Evolutionary conservation across 305 asterid genomes (phyloP), one percentile per base, ranked within the genome.

Genomic region (Solanum hybrid): DNA sequence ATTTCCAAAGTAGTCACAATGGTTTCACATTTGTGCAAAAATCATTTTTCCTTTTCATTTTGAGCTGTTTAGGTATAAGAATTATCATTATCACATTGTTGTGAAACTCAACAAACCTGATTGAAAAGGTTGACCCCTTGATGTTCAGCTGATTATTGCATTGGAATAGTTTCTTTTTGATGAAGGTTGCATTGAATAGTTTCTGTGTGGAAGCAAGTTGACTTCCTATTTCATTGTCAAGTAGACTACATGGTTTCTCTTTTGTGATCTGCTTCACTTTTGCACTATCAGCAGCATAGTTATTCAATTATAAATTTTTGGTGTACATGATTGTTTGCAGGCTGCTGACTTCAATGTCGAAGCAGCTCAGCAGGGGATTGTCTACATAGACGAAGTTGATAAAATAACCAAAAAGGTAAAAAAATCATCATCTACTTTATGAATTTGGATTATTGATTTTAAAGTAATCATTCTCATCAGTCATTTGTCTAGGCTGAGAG

Each of bases 381-480:
- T 95, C 79, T 96, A 96, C 92, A 93, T 96, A 45, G 98, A 96
- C 91, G 98, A 96, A 94, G 94, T 96, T 92, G 98, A 96, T 91
- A 96, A 96, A 93, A 96, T 96, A 92, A 95, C 96, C 38, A 96
- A 96, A 92, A 96, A 96, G 97, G 98, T 95, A 88, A 24, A 85
- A 82, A 90, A 87, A 90, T 87, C 88, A 75, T 89, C 22, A 72
- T 32, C 72, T 38, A 32, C 88, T 89, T 80, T 89, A 80, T 78
- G 86, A 85, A 70, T 39, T n/a, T 76, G 78, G 70, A 88, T 83
- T 90, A 68, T 89, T 91, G 89, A 80, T 68, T 83, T 89, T 84
- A 90, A 76, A n/a, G 79, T 79, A 87, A 72, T 87, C 87, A 90
- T 89, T 80, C 91, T 86, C 81, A 89, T 91, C 86, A 90, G 91